Evolutionary conservation across 163 green algal species (phyloP).

Genomic region (Volvox carteri): DNA sequence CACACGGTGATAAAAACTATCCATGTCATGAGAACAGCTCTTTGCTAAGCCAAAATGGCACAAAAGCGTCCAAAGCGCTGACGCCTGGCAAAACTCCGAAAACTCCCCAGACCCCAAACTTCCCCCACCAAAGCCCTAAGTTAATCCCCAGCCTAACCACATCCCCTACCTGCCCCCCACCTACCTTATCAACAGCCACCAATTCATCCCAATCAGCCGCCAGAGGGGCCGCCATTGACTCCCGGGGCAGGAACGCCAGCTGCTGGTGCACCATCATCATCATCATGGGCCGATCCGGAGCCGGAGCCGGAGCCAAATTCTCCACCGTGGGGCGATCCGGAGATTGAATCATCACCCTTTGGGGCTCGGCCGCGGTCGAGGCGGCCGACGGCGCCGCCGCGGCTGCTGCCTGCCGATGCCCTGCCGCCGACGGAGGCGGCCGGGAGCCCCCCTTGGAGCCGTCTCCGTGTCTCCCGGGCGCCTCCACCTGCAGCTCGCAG

Average conservation of each 20-base stretch:
- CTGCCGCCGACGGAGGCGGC: no score
- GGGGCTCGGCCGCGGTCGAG: background rate
- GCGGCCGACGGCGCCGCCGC: no score
- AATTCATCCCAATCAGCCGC: background rate
- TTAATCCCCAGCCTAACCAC: no score
- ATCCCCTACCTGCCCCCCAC: no score
- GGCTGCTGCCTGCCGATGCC: background rate
- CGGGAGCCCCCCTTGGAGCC: background rate
- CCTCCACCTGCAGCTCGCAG: slow-evolving; percentile 2
- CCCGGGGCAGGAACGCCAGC: slow-evolving; percentile 11
- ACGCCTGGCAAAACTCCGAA: background rate
- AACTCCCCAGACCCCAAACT: background rate
- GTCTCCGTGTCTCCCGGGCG: background rate
- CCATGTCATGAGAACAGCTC: background rate
- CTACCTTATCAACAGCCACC: slow-evolving; percentile 11
- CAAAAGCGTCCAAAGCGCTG: background rate
- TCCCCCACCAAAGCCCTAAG: background rate
- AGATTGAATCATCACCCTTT: background rate
- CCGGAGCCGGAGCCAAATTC: background rate
- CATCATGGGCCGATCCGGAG: background rate
- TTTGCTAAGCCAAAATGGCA: background rate
- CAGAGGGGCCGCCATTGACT: background rate
- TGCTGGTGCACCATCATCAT: background rate
- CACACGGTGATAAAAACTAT: background rate
- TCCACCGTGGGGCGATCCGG: background rate